Base-by-base conservation (phyloP, 139 green algal genomes). In the Tetradesmus obliquus region DNA sequence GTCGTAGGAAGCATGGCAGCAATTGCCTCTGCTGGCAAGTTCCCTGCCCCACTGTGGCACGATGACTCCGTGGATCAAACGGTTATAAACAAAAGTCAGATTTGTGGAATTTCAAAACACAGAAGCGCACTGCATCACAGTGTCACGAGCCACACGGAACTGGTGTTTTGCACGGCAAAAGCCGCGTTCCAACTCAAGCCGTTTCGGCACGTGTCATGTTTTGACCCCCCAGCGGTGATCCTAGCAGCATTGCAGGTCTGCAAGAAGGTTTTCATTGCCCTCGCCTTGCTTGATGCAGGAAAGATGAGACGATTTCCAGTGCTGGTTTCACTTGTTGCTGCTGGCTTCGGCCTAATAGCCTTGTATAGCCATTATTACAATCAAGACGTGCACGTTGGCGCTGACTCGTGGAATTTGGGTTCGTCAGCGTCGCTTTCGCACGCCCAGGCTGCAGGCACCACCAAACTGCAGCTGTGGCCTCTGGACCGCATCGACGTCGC, bases 401-500 rank as follows among this genome's bases (percentile, higher is more conserved):
- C 66, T 7, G 17, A 19, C 12, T 3, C n/a, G 1, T 24, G 5
- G 66, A 17, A 76, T 24, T 24, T 76, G 66, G 17, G 66, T 6
- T 8, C 17, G n/a, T 5, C 66, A 6, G 66, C 5, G 17, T 24
- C 17, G n/a, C 66, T 24, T 17, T 76, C 66, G n/a, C 66, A 76
- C n/a, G 66, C 3, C 17, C 66, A 76, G 66, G n/a, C 66, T 17
- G 24, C 84, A 9, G 58, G 55, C 22, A 57, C 5, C 2, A 19
- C 55, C n/a, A 81, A 82, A 51, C 5, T 60, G 45, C 5, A 80
- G 60, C 86, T 90, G 5, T 90, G 86, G 86, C 86, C 86, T 4
- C 86, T 90, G 53, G 86, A 90, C 53, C 9, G 69, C 13, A 58
- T 84, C 5, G 86, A 90, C 45, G 20, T 90, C 10, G 86, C 86